These are phyloP conservation scores for Schizopora paradoxa DNA, from an alignment of 1,284 basidiomycete species.

Conservation along the genomic window DNA sequence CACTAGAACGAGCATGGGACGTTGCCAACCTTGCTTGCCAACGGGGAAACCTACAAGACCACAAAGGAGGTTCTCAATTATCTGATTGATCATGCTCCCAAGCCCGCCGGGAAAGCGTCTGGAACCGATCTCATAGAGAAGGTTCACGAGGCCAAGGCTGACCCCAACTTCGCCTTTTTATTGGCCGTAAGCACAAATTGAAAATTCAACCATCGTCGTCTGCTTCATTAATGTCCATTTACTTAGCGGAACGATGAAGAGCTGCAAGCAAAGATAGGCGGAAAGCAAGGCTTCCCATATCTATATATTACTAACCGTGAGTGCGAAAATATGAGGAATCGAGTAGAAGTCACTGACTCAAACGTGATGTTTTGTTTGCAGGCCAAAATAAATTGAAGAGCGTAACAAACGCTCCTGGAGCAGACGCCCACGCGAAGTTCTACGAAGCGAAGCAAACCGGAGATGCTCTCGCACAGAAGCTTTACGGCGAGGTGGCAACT, in stretches of 20 bases:
- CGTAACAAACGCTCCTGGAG: constrained; percentile 38
- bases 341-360: constrained; percentile 8
- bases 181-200: constrained; percentile 36
- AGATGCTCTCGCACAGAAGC: constrained; percentile 36
- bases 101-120: constrained; percentile 33
- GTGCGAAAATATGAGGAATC: constrained; percentile 26
- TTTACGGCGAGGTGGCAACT: constrained; percentile 38
- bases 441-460: constrained; percentile 49
- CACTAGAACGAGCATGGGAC: constrained; percentile 55
- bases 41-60: constrained; percentile 41
- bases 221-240: neutral
- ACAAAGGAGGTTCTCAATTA: constrained; percentile 45
- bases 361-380: constrained; percentile 13
- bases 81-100: constrained; percentile 41
- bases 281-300: constrained; percentile 37
- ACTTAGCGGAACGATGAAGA: constrained; percentile 47
- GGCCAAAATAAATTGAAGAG: constrained; percentile 40
- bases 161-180: constrained; percentile 53
- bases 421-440: constrained; percentile 43
- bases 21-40: constrained; percentile 45
- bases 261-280: constrained; percentile 37
- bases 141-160: constrained; percentile 50
- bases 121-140: constrained; percentile 36
- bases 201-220: constrained; percentile 4
- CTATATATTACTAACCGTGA: constrained; percentile 45